phyloP scores from a whole-genome alignment of 352 stramenopile species.

The Pythium pyrilobum region DNA sequence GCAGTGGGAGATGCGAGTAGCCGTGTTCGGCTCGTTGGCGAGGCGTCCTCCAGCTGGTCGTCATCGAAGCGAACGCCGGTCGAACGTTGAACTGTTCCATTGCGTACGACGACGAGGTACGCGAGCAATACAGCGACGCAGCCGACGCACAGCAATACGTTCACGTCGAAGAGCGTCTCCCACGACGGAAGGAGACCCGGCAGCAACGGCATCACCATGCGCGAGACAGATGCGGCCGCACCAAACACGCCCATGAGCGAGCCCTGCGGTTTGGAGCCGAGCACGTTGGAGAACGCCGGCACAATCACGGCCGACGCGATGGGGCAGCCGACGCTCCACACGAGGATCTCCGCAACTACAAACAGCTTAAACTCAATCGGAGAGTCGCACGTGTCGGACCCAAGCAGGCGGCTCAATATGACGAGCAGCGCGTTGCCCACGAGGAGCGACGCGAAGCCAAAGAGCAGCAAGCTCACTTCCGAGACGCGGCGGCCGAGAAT shows the following conservation, averaged over 20 bases:
- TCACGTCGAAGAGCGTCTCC: constrained; percentile 38
- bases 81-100: too few species aligned
- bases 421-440: constrained; percentile 45
- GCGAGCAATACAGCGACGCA: constrained; percentile 33
- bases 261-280: constrained; percentile 44
- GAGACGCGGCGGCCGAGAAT: constrained; percentile 26
- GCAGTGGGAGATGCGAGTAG: too few species aligned
- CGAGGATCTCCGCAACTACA: constrained; percentile 37
- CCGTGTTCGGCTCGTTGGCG: too few species aligned
- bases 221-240: constrained; percentile 43
- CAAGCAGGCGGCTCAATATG: constrained; percentile 16
- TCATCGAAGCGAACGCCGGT: too few species aligned
- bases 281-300: constrained; percentile 51
- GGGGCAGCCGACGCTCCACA: constrained; percentile 62
- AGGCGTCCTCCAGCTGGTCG: too few species aligned
- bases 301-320: constrained; percentile 49
- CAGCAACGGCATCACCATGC: constrained; percentile 54
- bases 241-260: constrained; percentile 59
- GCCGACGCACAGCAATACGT: constrained; percentile 33
- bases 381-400: not conserved
- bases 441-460: constrained; percentile 42
- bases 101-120: constrained; percentile 14
- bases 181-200: constrained; percentile 40
- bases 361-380: constrained; percentile 27
- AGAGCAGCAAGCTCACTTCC: constrained; percentile 38